Base-by-base conservation (phyloP, 139 green algal species). In the Eudorina sp. region DNA sequence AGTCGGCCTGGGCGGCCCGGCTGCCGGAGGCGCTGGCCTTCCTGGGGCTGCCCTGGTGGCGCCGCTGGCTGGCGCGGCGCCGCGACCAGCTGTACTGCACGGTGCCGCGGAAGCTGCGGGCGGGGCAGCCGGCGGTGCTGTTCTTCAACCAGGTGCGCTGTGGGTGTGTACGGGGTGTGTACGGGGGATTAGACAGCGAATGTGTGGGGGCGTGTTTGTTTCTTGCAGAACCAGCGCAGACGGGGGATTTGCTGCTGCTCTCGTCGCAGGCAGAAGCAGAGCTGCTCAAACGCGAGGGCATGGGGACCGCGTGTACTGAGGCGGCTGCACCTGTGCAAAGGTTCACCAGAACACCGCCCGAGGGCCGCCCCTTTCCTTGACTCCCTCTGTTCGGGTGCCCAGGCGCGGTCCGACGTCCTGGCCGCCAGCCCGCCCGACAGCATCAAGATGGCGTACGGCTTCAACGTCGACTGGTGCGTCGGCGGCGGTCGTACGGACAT, bases 1-100 rank as follows among this genome's bases (percentile, higher is more conserved):
- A 94, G 82, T 40, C 60, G 13, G 84, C 89, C 3, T 94, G 91
- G 91, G 87, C 81, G 8, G 27, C 36, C 19, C 70, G 91, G 6
- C 89, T 94, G 84, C 86, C 89, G 0, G 14, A 0, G 14, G 91
- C 89, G 36, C 81, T 94, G 36, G 6, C 8, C 18, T 90, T 88
- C 90, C 90, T 93, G 72, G 81, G 81, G 1, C n/a, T 66, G 31
- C 62, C 66, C 81, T 87, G 81, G 80, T 53, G 66, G 66, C 66
- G 66, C 31, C 34, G 9, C 34, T 25, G 18, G 16, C 46, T 88
- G 82, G n/a, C 64, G 4, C 31, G 25, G 4, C 82, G 64, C 13
- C 23, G 23, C 27, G 82, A 46, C 21, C 18, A n/a, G 31, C 66
- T 88, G 11, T 88, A 80, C 64, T 88, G 79, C 64, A 80, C 64